These are phyloP conservation scores for Candida dubliniensis DNA, from an alignment of 1,139 yeast species.

Conservation along the genomic window DNA sequence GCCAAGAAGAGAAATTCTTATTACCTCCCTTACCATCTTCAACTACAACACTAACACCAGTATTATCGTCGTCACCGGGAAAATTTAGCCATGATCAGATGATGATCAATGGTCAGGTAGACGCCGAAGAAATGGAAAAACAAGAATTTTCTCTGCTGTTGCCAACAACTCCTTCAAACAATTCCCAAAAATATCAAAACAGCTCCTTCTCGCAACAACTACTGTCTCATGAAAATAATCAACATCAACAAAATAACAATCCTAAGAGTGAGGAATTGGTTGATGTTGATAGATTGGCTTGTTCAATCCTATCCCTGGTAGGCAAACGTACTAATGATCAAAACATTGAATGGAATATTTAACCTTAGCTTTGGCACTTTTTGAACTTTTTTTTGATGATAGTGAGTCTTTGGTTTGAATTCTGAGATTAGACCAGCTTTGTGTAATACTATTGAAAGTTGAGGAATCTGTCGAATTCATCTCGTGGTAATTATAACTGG, in stretches of 20 bases:
- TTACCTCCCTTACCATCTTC: constrained; percentile 10
- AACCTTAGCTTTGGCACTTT: neutral
- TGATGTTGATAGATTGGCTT: constrained; percentile 20
- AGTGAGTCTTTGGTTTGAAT: too few species aligned
- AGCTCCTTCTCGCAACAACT: too few species aligned
- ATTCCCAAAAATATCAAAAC: too few species aligned
- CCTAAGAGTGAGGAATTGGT: neutral
- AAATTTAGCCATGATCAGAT: neutral
- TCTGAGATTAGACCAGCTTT: too few species aligned
- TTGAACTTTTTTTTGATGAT: too few species aligned
- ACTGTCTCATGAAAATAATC: neutral
- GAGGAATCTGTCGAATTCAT: too few species aligned
- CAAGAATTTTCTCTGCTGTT: too few species aligned
- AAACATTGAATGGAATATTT: constrained; percentile 22
- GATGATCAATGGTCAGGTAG: too few species aligned
- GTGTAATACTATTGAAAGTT: too few species aligned
- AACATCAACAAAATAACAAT: neutral
- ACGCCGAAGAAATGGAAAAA: too few species aligned
- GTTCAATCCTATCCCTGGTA: constrained; percentile 20
- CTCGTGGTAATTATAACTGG: too few species aligned
- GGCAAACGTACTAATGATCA: constrained; percentile 15
- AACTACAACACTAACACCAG: neutral
- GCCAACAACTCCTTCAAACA: too few species aligned
- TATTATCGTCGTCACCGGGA: neutral
- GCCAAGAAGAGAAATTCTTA: constrained; percentile 4